phyloP scores from a whole-genome alignment of 805 yeast genomes.

The Wickerhamiella nectarea region DNA sequence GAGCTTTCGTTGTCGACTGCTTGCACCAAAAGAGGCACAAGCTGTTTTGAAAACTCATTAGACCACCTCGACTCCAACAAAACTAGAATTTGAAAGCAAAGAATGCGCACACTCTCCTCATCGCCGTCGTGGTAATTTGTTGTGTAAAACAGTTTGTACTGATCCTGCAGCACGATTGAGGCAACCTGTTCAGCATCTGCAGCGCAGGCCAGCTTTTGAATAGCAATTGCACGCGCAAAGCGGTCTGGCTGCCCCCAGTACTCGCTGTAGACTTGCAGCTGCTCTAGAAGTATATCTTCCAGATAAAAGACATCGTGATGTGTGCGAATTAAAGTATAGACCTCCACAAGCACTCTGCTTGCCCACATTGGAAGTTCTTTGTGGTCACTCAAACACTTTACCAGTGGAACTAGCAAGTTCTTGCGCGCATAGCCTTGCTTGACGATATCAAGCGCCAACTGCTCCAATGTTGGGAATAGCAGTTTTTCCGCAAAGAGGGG shows the following conservation, averaged over 20 bases:
- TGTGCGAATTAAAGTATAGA: conserved; percentile 39
- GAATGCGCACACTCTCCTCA: conserved; percentile 55
- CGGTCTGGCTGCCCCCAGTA: conserved; percentile 49
- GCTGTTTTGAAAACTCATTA: conserved; percentile 17
- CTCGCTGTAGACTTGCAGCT: conserved; percentile 28
- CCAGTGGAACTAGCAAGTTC: conserved; percentile 48
- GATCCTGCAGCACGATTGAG: background rate
- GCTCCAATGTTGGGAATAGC: conserved; percentile 23
- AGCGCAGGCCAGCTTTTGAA: conserved; percentile 31
- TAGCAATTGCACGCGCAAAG: conserved; percentile 37
- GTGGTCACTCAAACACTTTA: conserved; percentile 30
- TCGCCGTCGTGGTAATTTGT: conserved; percentile 46
- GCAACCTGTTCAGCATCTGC: conserved; percentile 7
- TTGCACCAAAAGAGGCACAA: conserved; percentile 24
- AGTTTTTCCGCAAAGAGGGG: conserved; percentile 26
- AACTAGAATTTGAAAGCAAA: conserved; percentile 40
- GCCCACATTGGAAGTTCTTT: conserved; percentile 32
- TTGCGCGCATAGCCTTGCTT: conserved; percentile 41
- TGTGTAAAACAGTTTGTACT: conserved; percentile 36
- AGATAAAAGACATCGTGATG: conserved; percentile 42
- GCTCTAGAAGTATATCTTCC: conserved; percentile 41
- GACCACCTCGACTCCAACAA: conserved; percentile 29
- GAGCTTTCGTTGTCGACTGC: conserved; percentile 52
- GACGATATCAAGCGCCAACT: conserved; percentile 20
- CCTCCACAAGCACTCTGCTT: conserved; percentile 33